Conservation (phyloP, 176 grass and related monocot species). For the Canna indica region DNA sequence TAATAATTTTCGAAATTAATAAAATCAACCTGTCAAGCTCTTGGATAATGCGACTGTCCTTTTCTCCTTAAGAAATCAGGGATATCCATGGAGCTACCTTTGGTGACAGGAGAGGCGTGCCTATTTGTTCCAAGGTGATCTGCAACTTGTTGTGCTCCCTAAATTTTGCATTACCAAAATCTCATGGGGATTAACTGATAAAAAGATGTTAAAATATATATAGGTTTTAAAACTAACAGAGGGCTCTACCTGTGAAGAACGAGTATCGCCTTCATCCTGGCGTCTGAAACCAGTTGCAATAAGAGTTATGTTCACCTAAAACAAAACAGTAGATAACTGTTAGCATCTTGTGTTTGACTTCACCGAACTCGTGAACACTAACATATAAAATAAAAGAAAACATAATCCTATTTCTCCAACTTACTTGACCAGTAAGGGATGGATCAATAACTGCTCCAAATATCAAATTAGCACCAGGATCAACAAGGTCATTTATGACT, state of each 20-base stretch:
- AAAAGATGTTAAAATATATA: too few relatives aligned
- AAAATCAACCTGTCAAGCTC: too few relatives aligned
- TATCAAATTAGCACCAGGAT: constrained; percentile 91
- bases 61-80: too few relatives aligned
- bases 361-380: background rate
- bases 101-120: too few relatives aligned
- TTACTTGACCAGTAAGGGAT: constrained; percentile 81
- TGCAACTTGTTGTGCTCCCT: too few relatives aligned
- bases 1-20: too few relatives aligned
- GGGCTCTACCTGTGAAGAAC: constrained; percentile 45
- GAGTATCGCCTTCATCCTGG: constrained; percentile 62
- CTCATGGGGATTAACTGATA: too few relatives aligned
- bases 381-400: background rate
- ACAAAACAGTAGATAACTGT: background rate
- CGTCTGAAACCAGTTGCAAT: constrained; percentile 90
- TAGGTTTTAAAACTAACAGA: too few relatives aligned
- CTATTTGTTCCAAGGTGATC: too few relatives aligned
- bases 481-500: constrained; percentile 87
- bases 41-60: too few relatives aligned
- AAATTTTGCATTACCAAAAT: too few relatives aligned
- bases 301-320: constrained; percentile 79
- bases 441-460: constrained; percentile 87
- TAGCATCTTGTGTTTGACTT: background rate
- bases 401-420: constrained; percentile 10
- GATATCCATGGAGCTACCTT: too few relatives aligned